Evolutionary conservation across 1,139 yeast species (phyloP).

Genomic region (Candida anutae): DNA sequence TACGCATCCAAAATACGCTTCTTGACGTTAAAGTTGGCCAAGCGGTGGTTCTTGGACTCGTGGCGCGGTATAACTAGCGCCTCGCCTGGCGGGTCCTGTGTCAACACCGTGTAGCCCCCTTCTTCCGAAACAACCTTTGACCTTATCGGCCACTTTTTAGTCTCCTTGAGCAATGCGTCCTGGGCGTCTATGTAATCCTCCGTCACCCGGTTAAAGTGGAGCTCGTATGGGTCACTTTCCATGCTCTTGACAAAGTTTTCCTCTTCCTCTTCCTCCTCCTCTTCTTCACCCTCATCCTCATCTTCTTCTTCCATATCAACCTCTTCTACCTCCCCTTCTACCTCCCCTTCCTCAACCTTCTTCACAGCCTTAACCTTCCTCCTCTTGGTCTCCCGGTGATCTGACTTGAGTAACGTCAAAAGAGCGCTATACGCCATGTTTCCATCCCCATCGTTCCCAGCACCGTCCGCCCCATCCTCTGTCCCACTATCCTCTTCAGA

Average conservation of each 20-base stretch:
- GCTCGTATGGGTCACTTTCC: slow-evolving; percentile 58
- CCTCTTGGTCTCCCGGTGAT: slow-evolving; percentile 25
- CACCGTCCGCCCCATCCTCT: slow-evolving; percentile 11
- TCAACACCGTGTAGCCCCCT: slow-evolving; percentile 16
- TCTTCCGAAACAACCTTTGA: slow-evolving; percentile 10
- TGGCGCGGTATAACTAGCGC: slow-evolving; percentile 5
- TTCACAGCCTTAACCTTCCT: slow-evolving; percentile 8
- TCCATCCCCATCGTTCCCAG: slow-evolving; percentile 15
- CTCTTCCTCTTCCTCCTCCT: slow-evolving; percentile 26
- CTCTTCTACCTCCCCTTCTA: slow-evolving; percentile 9
- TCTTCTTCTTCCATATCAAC: slow-evolving; percentile 22
- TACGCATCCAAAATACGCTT: slow-evolving; percentile 25
- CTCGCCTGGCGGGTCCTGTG: slow-evolving; percentile 25
- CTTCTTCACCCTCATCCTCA: slow-evolving; percentile 19
- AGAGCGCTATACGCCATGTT: slow-evolving; percentile 68
- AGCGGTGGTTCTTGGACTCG: slow-evolving; percentile 2
- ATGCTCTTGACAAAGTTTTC: slow-evolving; percentile 16
- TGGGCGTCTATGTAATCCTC: slow-evolving; percentile 37
- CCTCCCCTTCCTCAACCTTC: slow-evolving; percentile 4
- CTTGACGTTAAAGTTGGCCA: slow-evolving; percentile 16
- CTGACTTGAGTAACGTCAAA: slow-evolving; percentile 58
- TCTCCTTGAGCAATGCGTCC: slow-evolving; percentile 12
- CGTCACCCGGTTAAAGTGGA: slow-evolving; percentile 55
- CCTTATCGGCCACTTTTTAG: slow-evolving; percentile 20
- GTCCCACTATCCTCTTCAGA: slow-evolving; percentile 8